Base-by-base conservation (phyloP, 208 protist genomes). In the Wallacemonas sp. region DNA sequence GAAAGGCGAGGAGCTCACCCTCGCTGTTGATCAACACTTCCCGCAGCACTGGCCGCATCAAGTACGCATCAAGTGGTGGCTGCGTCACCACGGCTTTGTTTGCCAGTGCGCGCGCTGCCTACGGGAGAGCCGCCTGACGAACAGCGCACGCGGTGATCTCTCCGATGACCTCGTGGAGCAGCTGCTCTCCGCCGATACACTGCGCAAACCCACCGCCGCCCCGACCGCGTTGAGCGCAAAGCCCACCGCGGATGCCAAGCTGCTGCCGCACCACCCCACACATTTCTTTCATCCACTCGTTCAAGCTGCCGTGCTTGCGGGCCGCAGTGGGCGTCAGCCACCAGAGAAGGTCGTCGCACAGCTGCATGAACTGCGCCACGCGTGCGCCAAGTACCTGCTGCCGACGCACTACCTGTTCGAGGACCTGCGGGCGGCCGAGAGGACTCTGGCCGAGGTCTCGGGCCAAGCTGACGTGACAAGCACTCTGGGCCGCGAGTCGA, bases 1-100 rank as follows among this genome's bases (percentile, higher is more conserved):
- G 63, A 80, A 78, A 30, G 79, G 79, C n/a, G 79, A 85, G 68
- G 79, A 85, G 71, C 59, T 85, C 38, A 80, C 74, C 0, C 42
- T 81, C 33, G 61, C 74, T 0, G 57, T 76, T 12, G 66, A 71
- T 10, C 17, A 19, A 2, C 34, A 52, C 57, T 78, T 84, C 30
- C 78, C 78, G 30, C 73, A 80, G 61, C 73, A 79, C 57, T 84
- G 78, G 78, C 78, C 78, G 24, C 68, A 58, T 65, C 72, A 79
- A 45, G 70, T 79, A 19, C 78, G 78, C 2, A 73, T 65, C 55
- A 83, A 83, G 69, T 83, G 78, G 78, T 59, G 68, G 12, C 55
- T 78, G 19, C 48, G 73, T 8, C 33, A 79, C 32, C 78, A 83
- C 57, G 78, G 70, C 36, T 74, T 80, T 1, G 45, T 61, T 2